Base-by-base conservation (phyloP, 352 stramenopile species). In the Blastocystis sp. region DNA sequence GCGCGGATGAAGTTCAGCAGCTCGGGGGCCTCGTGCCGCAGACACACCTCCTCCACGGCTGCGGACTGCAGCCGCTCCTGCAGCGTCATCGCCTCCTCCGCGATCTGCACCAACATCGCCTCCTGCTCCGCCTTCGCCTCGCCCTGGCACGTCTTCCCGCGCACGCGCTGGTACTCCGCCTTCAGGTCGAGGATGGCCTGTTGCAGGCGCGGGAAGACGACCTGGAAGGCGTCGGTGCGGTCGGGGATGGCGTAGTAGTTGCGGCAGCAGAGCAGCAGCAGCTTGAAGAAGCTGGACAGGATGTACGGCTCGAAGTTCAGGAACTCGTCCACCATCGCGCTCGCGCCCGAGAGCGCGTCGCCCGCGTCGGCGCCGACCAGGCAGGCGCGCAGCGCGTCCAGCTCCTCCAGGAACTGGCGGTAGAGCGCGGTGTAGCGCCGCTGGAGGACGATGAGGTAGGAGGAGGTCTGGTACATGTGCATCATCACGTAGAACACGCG, bases 401-500 rank as follows among this genome's bases (percentile, higher is more conserved):
- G 21, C 11, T 24, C 42, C 19, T 52, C 38, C 34, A 59, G 21
- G 7, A 76, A 57, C 48, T 76, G 34, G 2, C 28, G 14, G 21
- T 59, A 76, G 2, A 76, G n/a, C 42, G 21, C 24, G n/a, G 66
- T 57, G 48, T 76, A 76, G 10, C 54, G 21, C 38, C 0, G 42
- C 52, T 57, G 21, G 10, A 76, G 6, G 6, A 76, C 10, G 0
- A 7, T 21, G 24, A 76, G 28, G 21, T 38, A 76, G 14, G 28
- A 17, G 3, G 34, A 57, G 66, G 34, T 60, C 38, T 76, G 66
- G 21, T 60, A 76, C 42, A 76, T 11, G 3, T 21, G 42, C 66
- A 57, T 17, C 19, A 38, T 48, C 66, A 54, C 34, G 52, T 76
- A 76, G n/a, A 76, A 2, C 28, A 76, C 66, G 11, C 66, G 66